These are phyloP conservation scores for Alnus glutinosa DNA, from an alignment of 306 rosid genomes.

Conservation along the genomic window DNA sequence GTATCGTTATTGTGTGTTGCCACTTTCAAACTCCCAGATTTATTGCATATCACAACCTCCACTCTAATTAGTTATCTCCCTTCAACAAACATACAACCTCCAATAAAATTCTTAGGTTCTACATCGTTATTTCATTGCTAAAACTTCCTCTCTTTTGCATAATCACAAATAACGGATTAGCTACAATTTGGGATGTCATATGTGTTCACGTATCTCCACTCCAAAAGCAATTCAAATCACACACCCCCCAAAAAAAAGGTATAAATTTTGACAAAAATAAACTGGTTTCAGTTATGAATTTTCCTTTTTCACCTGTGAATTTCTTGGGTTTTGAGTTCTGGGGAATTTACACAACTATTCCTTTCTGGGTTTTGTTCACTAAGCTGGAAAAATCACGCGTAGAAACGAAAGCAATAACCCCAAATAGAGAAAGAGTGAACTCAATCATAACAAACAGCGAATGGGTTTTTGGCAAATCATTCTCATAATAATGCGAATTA, in stretches of 20 bases:
- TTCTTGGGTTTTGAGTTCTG: background rate
- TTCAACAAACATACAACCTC: background rate
- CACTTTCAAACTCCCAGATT: background rate
- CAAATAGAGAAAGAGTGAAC: background rate
- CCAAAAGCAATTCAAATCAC: background rate
- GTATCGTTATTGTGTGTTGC: background rate
- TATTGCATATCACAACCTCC: background rate
- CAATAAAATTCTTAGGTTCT: background rate
- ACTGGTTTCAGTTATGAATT: background rate
- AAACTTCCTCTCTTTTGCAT: background rate
- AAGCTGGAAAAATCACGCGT: background rate
- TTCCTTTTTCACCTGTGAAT: background rate
- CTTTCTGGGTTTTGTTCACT: background rate
- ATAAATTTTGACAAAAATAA: too few species aligned
- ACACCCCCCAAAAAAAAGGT: background rate
- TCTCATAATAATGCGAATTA: background rate
- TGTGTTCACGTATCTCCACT: background rate
- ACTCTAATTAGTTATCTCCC: too few species aligned
- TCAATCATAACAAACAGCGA: background rate
- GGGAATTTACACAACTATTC: background rate
- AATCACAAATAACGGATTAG: background rate
- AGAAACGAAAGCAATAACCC: background rate
- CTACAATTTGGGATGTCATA: background rate
- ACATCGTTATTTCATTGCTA: background rate
- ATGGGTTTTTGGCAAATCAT: constrained; percentile 5